Evolutionary conservation across 2,329 filamentous ascomycete species (phyloP), one percentile per base, ranked within the genome.

Genomic region (Fusarium cicatricum): DNA sequence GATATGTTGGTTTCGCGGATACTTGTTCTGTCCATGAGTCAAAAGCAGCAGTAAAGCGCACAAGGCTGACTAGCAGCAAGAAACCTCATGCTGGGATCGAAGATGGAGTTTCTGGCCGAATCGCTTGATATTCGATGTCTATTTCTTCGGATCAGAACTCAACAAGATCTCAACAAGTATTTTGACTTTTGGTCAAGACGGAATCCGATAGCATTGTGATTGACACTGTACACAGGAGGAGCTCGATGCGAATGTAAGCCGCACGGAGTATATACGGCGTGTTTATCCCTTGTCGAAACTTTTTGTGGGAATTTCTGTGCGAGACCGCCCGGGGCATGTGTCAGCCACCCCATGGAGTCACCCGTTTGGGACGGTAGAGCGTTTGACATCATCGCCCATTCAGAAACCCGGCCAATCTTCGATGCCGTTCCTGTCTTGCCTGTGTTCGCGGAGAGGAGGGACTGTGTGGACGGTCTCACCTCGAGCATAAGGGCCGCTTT

Each of bases 271-370:
- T 4, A 23, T 19, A 39, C 53, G 36, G 50, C 44, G 26, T 52
- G 40, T 38, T 23, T 52, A 28, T 60, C 29, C 42, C 41, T 46
- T 31, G 21, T 52, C 41, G 49, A 52, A 52, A 52, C 49, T 52
- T 52, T 39, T 33, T 46, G 49, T 52, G 49, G 49, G 23, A 45
- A 49, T 14, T 16, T 15, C 29, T 23, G 36, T 33, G 11, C 29
- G 37, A 43, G 37, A 54, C 57, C 33, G 47, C 39, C 38, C 23
- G 46, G 36, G 40, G 21, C 36, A 54, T 50, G 57, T 56, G 33
- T 51, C 32, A 58, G 28, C 36, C 43, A 14, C 31, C 17, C 55
- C 39, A 44, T 49, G 28, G 50, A 54, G 36, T 16, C 26, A 26
- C 29, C 34, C 14, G 29, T 40, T 32, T 34, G 26, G 23, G 23